Evolutionary conservation across 139 green algal species (phyloP).

Genomic region (Zygnema circumcarinatum): DNA sequence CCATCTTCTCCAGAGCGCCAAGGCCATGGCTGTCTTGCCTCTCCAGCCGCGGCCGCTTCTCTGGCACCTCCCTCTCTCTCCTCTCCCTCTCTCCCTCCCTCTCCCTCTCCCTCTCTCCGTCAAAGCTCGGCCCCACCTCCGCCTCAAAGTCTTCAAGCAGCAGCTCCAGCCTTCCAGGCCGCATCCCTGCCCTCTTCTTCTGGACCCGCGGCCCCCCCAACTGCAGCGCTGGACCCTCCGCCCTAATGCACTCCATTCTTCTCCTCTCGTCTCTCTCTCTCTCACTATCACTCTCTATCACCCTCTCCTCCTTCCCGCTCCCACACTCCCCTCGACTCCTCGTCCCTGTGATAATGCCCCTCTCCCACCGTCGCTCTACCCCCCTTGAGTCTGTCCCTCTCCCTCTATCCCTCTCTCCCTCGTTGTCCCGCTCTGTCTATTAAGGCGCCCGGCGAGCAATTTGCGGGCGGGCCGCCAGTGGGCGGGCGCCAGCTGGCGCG

Average conservation of each 20-base stretch:
- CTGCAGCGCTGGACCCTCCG: background rate
- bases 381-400: background rate
- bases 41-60: background rate
- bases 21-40: background rate
- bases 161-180: background rate
- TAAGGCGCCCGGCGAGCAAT: too few relatives aligned
- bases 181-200: background rate
- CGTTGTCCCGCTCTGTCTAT: too few relatives aligned
- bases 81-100: background rate
- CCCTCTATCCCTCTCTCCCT: too few relatives aligned
- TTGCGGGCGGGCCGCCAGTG: too few relatives aligned
- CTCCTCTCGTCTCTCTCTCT: background rate
- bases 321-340: background rate
- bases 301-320: background rate
- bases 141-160: background rate
- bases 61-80: background rate
- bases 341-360: background rate
- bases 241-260: background rate
- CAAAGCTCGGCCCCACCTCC: background rate
- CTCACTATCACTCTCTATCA: background rate
- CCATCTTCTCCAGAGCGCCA: background rate
- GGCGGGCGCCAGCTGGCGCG: too few relatives aligned
- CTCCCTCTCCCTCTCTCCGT: background rate
- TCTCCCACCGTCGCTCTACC: background rate
- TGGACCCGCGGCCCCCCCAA: background rate